Evolutionary conservation across 257 asterid genomes (phyloP).

Genomic region (Lithospermum erythrorhizon): DNA sequence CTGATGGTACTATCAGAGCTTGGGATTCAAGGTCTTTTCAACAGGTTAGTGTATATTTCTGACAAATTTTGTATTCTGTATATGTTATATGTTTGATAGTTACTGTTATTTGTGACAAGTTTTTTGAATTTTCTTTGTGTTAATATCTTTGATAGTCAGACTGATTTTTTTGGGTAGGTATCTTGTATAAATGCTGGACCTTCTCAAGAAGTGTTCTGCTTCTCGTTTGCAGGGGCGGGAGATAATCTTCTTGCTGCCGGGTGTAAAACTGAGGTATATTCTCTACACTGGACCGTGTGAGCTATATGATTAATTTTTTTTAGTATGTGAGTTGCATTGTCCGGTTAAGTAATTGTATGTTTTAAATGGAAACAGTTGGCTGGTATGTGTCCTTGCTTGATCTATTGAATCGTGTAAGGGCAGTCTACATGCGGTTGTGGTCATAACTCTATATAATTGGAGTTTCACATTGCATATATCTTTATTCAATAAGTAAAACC

Average conservation of each 20-base stretch:
- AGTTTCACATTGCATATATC: background rate
- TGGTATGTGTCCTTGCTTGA: background rate
- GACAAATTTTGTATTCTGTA: background rate
- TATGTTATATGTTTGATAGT: background rate
- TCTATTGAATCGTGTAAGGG: background rate
- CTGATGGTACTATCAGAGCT: constrained; percentile 77
- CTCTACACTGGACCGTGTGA: background rate
- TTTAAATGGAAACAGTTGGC: background rate
- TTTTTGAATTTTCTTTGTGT: too few relatives aligned
- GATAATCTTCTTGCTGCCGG: constrained; percentile 78
- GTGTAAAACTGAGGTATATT: constrained; percentile 56
- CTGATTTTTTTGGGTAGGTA: constrained; percentile 32
- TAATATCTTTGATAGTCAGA: constrained; percentile 1
- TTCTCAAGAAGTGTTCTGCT: constrained; percentile 69
- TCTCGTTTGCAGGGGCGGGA: constrained; percentile 78
- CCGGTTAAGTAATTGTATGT: background rate
- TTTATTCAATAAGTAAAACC: too few relatives aligned
- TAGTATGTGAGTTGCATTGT: background rate
- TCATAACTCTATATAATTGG: too few relatives aligned
- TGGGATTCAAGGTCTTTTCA: constrained; percentile 87
- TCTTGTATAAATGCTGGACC: constrained; percentile 51
- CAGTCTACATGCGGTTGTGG: too few relatives aligned
- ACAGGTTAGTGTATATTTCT: constrained; percentile 34
- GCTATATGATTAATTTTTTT: background rate
- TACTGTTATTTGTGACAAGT: background rate